These are phyloP conservation scores for Rutstroemia sp. DNA, from an alignment of 2,329 filamentous ascomycete species.

Conservation along the genomic window DNA sequence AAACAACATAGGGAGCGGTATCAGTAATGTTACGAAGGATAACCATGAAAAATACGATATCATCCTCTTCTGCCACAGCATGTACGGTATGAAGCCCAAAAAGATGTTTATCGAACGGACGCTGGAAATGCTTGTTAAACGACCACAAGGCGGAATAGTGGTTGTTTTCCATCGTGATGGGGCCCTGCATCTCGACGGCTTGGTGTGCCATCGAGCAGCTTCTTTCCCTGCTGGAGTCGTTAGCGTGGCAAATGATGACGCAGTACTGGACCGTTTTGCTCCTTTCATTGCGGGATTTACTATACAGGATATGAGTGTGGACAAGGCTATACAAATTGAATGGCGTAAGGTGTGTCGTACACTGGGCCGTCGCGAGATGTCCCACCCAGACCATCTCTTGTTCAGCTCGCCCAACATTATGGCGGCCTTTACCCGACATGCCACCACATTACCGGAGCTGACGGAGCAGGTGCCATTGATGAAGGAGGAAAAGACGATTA, in stretches of 20 bases:
- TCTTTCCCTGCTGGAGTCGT: constrained; percentile 40
- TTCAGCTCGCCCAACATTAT: constrained; percentile 45
- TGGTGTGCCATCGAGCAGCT: constrained; percentile 41
- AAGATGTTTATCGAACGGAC: constrained; percentile 37
- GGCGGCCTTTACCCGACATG: constrained; percentile 41
- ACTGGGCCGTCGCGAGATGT: constrained; percentile 35
- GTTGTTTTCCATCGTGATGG: constrained; percentile 48
- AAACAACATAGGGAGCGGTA: constrained; percentile 17
- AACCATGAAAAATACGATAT: constrained; percentile 41
- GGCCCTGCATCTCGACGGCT: constrained; percentile 36
- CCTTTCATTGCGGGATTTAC: constrained; percentile 43
- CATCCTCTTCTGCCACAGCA: constrained; percentile 55
- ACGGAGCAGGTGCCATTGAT: constrained; percentile 31
- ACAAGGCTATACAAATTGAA: constrained; percentile 24
- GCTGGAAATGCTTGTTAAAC: constrained; percentile 39
- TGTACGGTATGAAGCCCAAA: constrained; percentile 52
- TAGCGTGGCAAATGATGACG: constrained; percentile 38
- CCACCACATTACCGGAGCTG: constrained; percentile 38
- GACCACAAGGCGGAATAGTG: constrained; percentile 36
- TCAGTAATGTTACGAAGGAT: constrained; percentile 17
- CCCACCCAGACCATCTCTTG: constrained; percentile 32
- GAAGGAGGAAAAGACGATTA: constrained; percentile 31
- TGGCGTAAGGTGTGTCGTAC: constrained; percentile 48
- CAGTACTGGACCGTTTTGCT: constrained; percentile 42
- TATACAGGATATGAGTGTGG: constrained; percentile 28